phyloP scores from a whole-genome alignment of 2,329 filamentous ascomycete species.

The Colletotrichum viniferum region DNA sequence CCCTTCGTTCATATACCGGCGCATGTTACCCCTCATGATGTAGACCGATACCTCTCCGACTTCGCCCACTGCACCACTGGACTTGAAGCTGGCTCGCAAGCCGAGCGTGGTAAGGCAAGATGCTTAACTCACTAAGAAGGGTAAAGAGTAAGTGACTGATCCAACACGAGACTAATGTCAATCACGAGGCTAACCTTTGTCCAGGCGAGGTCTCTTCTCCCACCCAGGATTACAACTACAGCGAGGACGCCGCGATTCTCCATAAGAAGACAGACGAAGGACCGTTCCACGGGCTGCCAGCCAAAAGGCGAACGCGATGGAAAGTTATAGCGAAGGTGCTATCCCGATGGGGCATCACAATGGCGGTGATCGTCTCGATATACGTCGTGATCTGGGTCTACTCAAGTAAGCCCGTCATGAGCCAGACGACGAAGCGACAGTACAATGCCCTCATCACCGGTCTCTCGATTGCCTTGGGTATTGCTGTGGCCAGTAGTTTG shows the following conservation, averaged over 20 bases:
- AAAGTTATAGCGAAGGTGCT: slow-evolving; percentile 1
- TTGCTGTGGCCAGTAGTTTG: slow-evolving; percentile 46
- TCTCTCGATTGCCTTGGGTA: slow-evolving; percentile 43
- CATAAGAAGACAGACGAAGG: not conserved
- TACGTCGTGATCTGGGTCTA: slow-evolving; percentile 34
- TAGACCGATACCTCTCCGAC: not conserved
- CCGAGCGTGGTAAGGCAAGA: not conserved
- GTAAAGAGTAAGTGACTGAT: not conserved
- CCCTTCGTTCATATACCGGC: not conserved
- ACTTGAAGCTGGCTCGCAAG: not conserved
- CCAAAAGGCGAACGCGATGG: not conserved
- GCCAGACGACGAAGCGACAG: slow-evolving; percentile 37
- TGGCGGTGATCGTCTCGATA: slow-evolving; percentile 29
- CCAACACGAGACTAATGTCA: not conserved
- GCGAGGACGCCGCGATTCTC: slow-evolving; percentile 10
- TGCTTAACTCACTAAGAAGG: not conserved
- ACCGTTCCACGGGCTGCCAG: not conserved
- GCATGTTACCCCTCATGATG: not conserved
- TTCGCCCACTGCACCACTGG: not conserved
- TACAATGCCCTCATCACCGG: slow-evolving; percentile 50
- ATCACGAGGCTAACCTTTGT: not conserved
- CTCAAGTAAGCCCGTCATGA: slow-evolving; percentile 31
- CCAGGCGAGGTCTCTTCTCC: not conserved
- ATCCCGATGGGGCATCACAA: slow-evolving; percentile 31
- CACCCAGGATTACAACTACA: not conserved